These are phyloP conservation scores for Plasmodium inui DNA, from an alignment of 169 alveolate species.

Conservation along the genomic window DNA sequence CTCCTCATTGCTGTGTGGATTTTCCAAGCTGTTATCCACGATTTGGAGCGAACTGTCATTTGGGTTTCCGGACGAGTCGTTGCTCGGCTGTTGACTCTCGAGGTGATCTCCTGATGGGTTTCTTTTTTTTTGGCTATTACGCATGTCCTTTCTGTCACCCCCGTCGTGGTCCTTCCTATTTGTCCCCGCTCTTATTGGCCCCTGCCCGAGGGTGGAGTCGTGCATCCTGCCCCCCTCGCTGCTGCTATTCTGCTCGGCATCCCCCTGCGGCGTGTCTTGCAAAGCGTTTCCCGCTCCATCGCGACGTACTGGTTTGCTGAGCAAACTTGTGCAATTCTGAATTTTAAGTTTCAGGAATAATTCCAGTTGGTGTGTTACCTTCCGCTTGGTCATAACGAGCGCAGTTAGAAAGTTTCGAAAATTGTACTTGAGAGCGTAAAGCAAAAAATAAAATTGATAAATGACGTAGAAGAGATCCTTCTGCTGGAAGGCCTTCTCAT, in stretches of 20 bases:
- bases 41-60: neutral
- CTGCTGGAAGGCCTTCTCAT: slow-evolving; percentile 57
- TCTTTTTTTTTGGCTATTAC: neutral
- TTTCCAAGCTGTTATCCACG: neutral
- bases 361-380: slow-evolving; percentile 19
- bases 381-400: slow-evolving; percentile 34
- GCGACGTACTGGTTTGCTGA: neutral
- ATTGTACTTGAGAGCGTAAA: slow-evolving; percentile 25
- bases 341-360: slow-evolving; percentile 33
- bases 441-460: slow-evolving; percentile 64
- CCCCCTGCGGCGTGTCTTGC: neutral
- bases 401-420: slow-evolving; percentile 24
- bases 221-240: neutral
- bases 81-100: neutral
- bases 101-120: neutral
- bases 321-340: neutral
- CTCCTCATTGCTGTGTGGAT: neutral
- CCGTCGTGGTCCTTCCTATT: neutral
- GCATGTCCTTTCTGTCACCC: neutral
- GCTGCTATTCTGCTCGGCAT: neutral
- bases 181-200: no score
- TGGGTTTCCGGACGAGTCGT: neutral
- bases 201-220: neutral
- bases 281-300: slow-evolving; percentile 3
- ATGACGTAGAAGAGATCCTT: slow-evolving; percentile 61